A percentile compares a stretch with the other conserved stretches of the same genome.
These are phyloP conservation scores for Pythium scleroteichum DNA, from an alignment of 352 stramenopile species.

Conservation along the genomic window DNA sequence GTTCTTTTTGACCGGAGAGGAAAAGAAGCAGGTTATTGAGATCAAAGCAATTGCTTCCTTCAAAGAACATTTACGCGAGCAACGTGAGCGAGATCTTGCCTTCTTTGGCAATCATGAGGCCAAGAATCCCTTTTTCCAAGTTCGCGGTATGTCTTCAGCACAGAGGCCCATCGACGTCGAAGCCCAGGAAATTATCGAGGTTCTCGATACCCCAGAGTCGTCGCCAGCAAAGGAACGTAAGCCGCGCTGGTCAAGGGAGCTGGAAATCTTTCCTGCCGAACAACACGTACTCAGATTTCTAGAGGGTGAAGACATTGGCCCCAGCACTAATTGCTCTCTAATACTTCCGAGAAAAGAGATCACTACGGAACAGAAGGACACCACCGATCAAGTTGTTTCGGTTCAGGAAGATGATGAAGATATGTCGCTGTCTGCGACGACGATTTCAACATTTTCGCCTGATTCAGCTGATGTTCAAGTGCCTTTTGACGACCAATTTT, in stretches of 20 bases:
- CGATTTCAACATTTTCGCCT: neutral
- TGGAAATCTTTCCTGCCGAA: conserved; percentile 38
- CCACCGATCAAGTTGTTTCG: conserved; percentile 25
- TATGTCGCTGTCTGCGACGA: conserved; percentile 2
- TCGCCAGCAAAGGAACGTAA: conserved; percentile 18
- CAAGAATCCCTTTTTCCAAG: conserved; percentile 72
- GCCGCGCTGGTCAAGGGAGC: conserved; percentile 45
- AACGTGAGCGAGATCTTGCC: conserved; percentile 65
- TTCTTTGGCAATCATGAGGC: conserved; percentile 61
- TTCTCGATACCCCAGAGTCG: conserved; percentile 26
- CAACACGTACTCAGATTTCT: conserved; percentile 32
- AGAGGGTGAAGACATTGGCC: neutral
- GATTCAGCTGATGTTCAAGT: conserved; percentile 45
- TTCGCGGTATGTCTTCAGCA: conserved; percentile 16
- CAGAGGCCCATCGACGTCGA: conserved; percentile 28
- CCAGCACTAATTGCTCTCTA: neutral
- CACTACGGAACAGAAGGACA: neutral
- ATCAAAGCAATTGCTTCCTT: conserved; percentile 66
- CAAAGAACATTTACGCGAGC: conserved; percentile 60
- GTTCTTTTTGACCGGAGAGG: conserved; percentile 64
- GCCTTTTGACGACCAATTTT: conserved; percentile 58
- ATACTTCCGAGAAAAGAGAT: neutral
- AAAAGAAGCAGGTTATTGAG: conserved; percentile 71
- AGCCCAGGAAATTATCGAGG: conserved; percentile 34
- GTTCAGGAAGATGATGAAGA: conserved; percentile 36